These are phyloP conservation scores for Boletus pseudopeckii DNA, from an alignment of 768 basidiomycete species.

Conservation along the genomic window DNA sequence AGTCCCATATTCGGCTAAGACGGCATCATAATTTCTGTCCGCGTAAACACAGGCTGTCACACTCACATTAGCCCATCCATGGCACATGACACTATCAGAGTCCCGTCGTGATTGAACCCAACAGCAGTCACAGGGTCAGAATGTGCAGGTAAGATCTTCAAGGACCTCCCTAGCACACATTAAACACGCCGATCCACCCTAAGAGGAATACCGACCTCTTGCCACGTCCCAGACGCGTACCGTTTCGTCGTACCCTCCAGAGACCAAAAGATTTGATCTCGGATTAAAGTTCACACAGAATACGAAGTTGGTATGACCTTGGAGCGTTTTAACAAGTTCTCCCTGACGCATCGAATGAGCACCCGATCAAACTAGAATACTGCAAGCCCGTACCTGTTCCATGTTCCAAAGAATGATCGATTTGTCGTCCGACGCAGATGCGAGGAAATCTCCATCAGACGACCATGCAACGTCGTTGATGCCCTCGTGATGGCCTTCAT, in stretches of 20 bases:
- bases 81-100: slow-evolving; percentile 88
- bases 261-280: slow-evolving; percentile 84
- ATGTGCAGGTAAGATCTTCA: slow-evolving; percentile 90
- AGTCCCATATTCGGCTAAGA: slow-evolving; percentile 92
- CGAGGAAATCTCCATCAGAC: slow-evolving; percentile 72
- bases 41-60: not conserved
- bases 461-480: slow-evolving; percentile 94
- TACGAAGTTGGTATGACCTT: slow-evolving; percentile 90
- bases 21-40: slow-evolving; percentile 1
- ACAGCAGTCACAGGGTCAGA: slow-evolving; percentile 97
- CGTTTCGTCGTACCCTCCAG: slow-evolving; percentile 94
- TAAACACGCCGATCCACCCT: slow-evolving; percentile 1
- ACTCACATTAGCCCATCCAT: slow-evolving; percentile 97
- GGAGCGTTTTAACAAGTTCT: slow-evolving; percentile 58
- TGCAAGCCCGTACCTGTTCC: slow-evolving; percentile 46
- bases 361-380: not conserved
- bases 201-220: slow-evolving; percentile 49
- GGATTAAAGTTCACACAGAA: slow-evolving; percentile 94
- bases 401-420: slow-evolving; percentile 84
- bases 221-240: slow-evolving; percentile 97
- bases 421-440: slow-evolving; percentile 93
- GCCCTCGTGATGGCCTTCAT: slow-evolving; percentile 73
- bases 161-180: slow-evolving; percentile 57
- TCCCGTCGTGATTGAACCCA: slow-evolving; percentile 91
- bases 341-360: slow-evolving; percentile 38